Conservation (phyloP, 805 yeast species). For the Monosporozyma unispora region DNA sequence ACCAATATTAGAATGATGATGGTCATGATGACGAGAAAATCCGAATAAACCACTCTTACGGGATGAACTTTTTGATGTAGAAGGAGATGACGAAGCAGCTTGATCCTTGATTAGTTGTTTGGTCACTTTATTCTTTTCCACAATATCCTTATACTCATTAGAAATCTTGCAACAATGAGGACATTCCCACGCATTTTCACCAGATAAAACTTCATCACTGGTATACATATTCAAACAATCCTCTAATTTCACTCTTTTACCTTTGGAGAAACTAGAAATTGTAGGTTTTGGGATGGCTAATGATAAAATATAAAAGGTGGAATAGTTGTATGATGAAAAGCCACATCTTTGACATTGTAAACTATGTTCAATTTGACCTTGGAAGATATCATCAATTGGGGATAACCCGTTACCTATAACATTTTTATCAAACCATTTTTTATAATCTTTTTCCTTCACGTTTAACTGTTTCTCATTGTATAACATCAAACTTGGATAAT, state of each 20-base stretch:
- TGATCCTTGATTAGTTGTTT: slow-evolving; percentile 1
- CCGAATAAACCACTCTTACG: slow-evolving; percentile 3
- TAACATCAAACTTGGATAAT: slow-evolving; percentile 32
- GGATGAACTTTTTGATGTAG: slow-evolving; percentile 4
- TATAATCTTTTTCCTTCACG: slow-evolving; percentile 40
- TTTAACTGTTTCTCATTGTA: slow-evolving; percentile 25
- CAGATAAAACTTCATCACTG: slow-evolving; percentile 52
- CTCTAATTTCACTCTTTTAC: slow-evolving; percentile 39
- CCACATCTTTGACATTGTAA: slow-evolving; percentile 60
- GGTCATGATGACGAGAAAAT: slow-evolving; percentile 1
- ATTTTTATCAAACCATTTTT: slow-evolving; percentile 50
- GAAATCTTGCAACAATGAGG: slow-evolving; percentile 45
- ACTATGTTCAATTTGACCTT: slow-evolving; percentile 63
- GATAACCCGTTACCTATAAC: slow-evolving; percentile 52
- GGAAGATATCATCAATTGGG: slow-evolving; percentile 57
- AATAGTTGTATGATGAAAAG: slow-evolving; percentile 47
- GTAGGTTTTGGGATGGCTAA: slow-evolving; percentile 46
- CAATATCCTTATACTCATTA: slow-evolving; percentile 1
- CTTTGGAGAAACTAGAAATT: slow-evolving; percentile 18
- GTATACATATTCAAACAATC: slow-evolving; percentile 59
- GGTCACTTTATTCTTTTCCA: slow-evolving; percentile 2
- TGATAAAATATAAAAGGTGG: slow-evolving; percentile 55
- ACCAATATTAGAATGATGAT: background rate
- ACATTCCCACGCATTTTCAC: slow-evolving; percentile 80
- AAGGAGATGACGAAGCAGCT: slow-evolving; percentile 6